Percentiles rank a stretch among this genome's conserved stretches.
phyloP scores from a whole-genome alignment of 768 basidiomycete genomes.

The Floccularia luteovirens region DNA sequence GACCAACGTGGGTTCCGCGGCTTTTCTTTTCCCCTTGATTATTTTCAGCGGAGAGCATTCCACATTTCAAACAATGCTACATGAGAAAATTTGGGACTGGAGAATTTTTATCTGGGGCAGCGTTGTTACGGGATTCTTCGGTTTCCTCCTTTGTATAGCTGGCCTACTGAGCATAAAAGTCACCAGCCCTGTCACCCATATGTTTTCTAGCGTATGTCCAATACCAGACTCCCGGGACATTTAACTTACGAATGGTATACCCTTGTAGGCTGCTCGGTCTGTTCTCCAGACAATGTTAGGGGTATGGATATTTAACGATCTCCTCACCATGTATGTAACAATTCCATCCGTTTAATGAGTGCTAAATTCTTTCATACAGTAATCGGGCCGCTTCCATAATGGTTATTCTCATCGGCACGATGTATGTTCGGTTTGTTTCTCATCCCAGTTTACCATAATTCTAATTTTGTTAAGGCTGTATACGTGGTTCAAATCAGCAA shows the following conservation, averaged over 20 bases:
- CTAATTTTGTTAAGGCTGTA: conserved; percentile 33
- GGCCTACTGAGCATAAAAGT: conserved; percentile 77
- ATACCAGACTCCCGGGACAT: conserved; percentile 4
- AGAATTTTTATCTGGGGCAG: conserved; percentile 57
- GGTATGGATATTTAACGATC: conserved; percentile 68
- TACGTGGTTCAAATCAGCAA: conserved; percentile 37
- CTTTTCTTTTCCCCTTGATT: conserved; percentile 58
- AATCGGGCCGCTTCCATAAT: conserved; percentile 59
- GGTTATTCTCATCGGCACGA: conserved; percentile 61
- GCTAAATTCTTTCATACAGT: conserved; percentile 20
- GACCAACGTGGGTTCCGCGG: conserved; percentile 66
- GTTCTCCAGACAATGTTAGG: conserved; percentile 81
- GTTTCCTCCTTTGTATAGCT: conserved; percentile 75
- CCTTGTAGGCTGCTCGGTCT: conserved; percentile 61
- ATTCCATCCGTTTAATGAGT: background rate
- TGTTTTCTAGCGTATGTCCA: conserved; percentile 69
- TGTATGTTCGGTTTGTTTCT: conserved; percentile 30
- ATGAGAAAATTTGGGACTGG: conserved; percentile 37
- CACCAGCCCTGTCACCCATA: conserved; percentile 79
- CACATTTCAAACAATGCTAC: conserved; percentile 30
- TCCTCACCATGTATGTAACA: conserved; percentile 57
- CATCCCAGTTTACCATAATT: background rate
- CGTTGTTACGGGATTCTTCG: conserved; percentile 66
- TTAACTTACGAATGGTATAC: conserved; percentile 6
- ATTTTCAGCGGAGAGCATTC: conserved; percentile 46